Percentiles rank a stretch among this genome's conserved stretches.
These are phyloP conservation scores for Artemisia tridentata DNA, from an alignment of 129 eudicot genomes.

Conservation along the genomic window DNA sequence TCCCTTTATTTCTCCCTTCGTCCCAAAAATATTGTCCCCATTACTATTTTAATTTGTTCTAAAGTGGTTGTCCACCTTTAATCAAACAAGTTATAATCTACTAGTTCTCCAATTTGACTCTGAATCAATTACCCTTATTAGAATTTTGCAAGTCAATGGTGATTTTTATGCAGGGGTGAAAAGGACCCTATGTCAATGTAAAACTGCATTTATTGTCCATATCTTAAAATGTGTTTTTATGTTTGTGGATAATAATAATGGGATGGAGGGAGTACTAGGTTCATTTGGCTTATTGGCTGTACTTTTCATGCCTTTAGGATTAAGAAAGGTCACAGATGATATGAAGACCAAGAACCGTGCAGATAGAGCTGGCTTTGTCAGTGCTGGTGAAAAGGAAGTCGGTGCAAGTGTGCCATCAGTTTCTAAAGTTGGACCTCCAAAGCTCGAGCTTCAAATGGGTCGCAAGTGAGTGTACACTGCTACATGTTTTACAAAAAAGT, in stretches of 20 bases:
- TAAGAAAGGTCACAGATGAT: conserved; percentile 84
- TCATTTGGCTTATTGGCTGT: conserved; percentile 6
- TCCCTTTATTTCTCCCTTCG: neutral
- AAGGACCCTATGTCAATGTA: no score
- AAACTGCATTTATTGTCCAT: no score
- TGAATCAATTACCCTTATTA: no score
- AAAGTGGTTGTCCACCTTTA: no score
- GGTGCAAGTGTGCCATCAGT: conserved; percentile 45
- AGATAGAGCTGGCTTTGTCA: conserved; percentile 71
- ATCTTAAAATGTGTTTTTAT: no score
- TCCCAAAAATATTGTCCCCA: no score
- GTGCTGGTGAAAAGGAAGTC: conserved; percentile 56
- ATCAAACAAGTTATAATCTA: no score
- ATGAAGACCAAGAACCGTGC: conserved; percentile 92
- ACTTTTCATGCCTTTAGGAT: conserved; percentile 37
- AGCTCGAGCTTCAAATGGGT: conserved; percentile 97
- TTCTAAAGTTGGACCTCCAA: conserved; percentile 82
- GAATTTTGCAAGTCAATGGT: no score
- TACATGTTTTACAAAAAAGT: neutral
- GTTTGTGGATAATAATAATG: no score
- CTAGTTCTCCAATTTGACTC: no score
- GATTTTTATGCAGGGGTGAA: no score
- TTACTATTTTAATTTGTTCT: no score
- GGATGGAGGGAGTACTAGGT: neutral
- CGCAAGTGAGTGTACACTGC: conserved; percentile 66